Evolutionary conservation across 345 rosid genomes (phyloP).

Genomic region (Populus tremula): DNA sequence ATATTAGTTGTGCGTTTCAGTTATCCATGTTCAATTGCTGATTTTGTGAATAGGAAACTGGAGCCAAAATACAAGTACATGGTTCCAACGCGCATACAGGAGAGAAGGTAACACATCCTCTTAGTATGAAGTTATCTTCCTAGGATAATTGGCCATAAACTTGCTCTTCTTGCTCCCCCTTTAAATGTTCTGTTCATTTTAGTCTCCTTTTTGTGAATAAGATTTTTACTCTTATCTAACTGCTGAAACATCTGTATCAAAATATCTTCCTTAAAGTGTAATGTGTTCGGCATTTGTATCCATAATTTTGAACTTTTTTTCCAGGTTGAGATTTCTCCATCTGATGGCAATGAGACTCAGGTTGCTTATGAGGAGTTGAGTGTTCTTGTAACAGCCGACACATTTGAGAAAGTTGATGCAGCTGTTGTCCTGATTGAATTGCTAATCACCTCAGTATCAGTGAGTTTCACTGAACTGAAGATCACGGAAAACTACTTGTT

Average conservation of each 20-base stretch:
- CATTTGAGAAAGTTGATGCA: slow-evolving; percentile 83
- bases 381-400: slow-evolving; percentile 71
- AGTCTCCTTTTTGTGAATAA: not conserved
- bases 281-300: not conserved
- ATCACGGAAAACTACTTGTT: not conserved
- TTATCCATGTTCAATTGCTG: not conserved
- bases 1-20: not conserved
- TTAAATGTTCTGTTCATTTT: not conserved
- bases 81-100: slow-evolving; percentile 53
- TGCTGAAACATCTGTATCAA: not conserved
- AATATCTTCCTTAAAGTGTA: slow-evolving; percentile 9
- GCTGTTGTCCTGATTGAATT: slow-evolving; percentile 78
- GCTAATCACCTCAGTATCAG: slow-evolving; percentile 72
- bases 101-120: slow-evolving; percentile 58
- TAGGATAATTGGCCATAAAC: not conserved
- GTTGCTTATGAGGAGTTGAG: slow-evolving; percentile 56
- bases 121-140: not conserved
- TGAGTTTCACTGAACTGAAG: slow-evolving; percentile 44
- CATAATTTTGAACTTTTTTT: slow-evolving; percentile 1
- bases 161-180: not conserved
- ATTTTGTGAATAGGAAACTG: slow-evolving; percentile 65
- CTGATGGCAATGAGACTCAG: slow-evolving; percentile 48
- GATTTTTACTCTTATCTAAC: not conserved
- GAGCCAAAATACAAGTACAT: slow-evolving; percentile 61
- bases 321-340: slow-evolving; percentile 73